Evolutionary conservation across 371 early-diverging fungal genomes (phyloP).

Genomic region (Massospora cicadina): DNA sequence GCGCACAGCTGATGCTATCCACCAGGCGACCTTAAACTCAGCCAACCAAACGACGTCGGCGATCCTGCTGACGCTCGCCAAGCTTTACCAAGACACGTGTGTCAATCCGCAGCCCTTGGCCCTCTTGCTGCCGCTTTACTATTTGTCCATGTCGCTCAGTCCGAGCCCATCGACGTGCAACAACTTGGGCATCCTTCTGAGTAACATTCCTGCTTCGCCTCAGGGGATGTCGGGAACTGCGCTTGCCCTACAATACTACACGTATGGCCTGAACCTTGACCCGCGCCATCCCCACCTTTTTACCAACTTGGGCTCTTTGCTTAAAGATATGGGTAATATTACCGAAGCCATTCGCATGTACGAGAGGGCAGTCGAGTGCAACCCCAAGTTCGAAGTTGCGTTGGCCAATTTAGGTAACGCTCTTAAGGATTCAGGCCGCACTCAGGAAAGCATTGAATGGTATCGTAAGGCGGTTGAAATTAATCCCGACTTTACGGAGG

Average conservation of each 20-base stretch:
- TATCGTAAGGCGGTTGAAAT: constrained; percentile 67
- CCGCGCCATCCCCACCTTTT: constrained; percentile 73
- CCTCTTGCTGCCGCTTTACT: constrained; percentile 59
- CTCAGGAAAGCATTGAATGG: constrained; percentile 74
- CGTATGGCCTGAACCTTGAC: constrained; percentile 67
- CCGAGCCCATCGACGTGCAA: constrained; percentile 81
- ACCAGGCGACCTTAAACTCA: constrained; percentile 24
- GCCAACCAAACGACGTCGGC: constrained; percentile 59
- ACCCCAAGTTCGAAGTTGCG: constrained; percentile 77
- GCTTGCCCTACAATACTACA: constrained; percentile 65
- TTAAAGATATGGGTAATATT: constrained; percentile 74
- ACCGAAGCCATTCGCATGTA: constrained; percentile 74
- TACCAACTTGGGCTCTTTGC: constrained; percentile 72
- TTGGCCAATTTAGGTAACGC: constrained; percentile 82
- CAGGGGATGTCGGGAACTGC: constrained; percentile 36
- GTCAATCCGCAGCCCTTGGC: constrained; percentile 20
- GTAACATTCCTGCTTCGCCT: constrained; percentile 30
- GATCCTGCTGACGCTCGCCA: constrained; percentile 63
- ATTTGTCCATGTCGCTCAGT: constrained; percentile 53
- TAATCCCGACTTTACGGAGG: constrained; percentile 81
- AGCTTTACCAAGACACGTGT: constrained; percentile 55
- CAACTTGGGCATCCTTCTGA: constrained; percentile 68
- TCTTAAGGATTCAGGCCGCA: constrained; percentile 70
- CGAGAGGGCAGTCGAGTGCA: constrained; percentile 67
- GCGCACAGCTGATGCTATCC: constrained; percentile 16